These are phyloP conservation scores for Dicorynia guianensis DNA, from an alignment of 306 rosid species.

Conservation along the genomic window DNA sequence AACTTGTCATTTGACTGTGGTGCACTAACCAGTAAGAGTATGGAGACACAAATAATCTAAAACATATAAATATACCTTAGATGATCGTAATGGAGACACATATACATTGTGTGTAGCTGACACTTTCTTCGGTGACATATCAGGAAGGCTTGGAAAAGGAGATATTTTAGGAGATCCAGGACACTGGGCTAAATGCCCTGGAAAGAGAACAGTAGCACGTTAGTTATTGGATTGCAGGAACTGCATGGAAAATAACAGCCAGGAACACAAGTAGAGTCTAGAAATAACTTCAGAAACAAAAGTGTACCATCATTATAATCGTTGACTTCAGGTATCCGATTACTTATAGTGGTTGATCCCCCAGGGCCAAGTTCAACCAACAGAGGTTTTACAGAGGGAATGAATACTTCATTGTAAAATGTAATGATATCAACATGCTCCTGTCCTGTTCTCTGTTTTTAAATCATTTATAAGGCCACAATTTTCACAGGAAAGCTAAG, in stretches of 20 bases:
- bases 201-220: conserved; percentile 22
- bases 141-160: conserved; percentile 92
- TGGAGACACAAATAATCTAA: conserved; percentile 12
- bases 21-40: conserved; percentile 12
- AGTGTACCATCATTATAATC: conserved; percentile 68
- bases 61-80: conserved; percentile 72
- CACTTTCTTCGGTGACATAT: conserved; percentile 98
- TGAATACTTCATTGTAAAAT: conserved; percentile 87
- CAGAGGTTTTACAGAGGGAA: conserved; percentile 87
- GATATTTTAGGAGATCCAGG: conserved; percentile 96
- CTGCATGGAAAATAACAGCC: conserved; percentile 10
- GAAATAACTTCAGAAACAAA: conserved; percentile 27
- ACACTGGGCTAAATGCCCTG: conserved; percentile 67
- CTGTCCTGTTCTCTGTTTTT: conserved; percentile 73
- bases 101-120: conserved; percentile 94
- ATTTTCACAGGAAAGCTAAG: conserved; percentile 9
- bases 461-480: conserved; percentile 49
- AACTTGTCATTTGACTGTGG: conserved; percentile 6
- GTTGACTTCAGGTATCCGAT: conserved; percentile 69
- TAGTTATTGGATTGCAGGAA: conserved; percentile 42
- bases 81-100: conserved; percentile 93
- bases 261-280: neutral
- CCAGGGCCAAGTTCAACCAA: conserved; percentile 93
- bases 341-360: conserved; percentile 58
- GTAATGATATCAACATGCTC: conserved; percentile 92